These are phyloP conservation scores for Rhizoctonia solani DNA, from an alignment of 1,284 basidiomycete genomes.

Conservation along the genomic window DNA sequence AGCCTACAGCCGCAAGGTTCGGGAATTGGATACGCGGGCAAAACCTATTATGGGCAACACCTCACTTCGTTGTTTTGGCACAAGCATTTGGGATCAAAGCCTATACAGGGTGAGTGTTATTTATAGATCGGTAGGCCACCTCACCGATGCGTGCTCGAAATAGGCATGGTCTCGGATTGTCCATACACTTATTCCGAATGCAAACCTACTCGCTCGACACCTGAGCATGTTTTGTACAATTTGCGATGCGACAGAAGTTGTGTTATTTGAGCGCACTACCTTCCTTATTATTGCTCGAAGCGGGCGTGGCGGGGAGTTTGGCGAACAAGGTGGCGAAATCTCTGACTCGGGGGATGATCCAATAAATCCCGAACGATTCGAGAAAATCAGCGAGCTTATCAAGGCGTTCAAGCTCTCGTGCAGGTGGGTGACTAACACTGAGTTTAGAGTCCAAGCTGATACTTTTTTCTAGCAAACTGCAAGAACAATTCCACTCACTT, in stretches of 20 bases:
- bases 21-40: slow-evolving; percentile 48
- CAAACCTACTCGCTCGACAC: slow-evolving; percentile 83
- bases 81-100: slow-evolving; percentile 97
- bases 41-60: slow-evolving; percentile 49
- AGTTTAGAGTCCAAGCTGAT: neutral
- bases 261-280: slow-evolving; percentile 95
- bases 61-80: slow-evolving; percentile 78
- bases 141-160: slow-evolving; percentile 7
- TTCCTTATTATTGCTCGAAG: slow-evolving; percentile 87
- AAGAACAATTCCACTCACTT: slow-evolving; percentile 79
- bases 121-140: slow-evolving; percentile 21
- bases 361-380: slow-evolving; percentile 83
- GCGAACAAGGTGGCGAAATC: slow-evolving; percentile 46
- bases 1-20: slow-evolving; percentile 37
- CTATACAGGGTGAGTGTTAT: slow-evolving; percentile 78
- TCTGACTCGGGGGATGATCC: slow-evolving; percentile 45
- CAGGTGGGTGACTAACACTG: slow-evolving; percentile 60
- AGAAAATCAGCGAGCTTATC: slow-evolving; percentile 93
- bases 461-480: slow-evolving; percentile 45
- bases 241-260: slow-evolving; percentile 89
- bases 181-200: slow-evolving; percentile 94
- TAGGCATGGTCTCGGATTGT: slow-evolving; percentile 99
- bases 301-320: slow-evolving; percentile 34
- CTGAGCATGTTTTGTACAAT: slow-evolving; percentile 83
- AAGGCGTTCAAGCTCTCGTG: slow-evolving; percentile 94